Evolutionary conservation across 306 rosid species (phyloP), one percentile per base, ranked within the genome.

Genomic region (Astragalus glycyphyllos): DNA sequence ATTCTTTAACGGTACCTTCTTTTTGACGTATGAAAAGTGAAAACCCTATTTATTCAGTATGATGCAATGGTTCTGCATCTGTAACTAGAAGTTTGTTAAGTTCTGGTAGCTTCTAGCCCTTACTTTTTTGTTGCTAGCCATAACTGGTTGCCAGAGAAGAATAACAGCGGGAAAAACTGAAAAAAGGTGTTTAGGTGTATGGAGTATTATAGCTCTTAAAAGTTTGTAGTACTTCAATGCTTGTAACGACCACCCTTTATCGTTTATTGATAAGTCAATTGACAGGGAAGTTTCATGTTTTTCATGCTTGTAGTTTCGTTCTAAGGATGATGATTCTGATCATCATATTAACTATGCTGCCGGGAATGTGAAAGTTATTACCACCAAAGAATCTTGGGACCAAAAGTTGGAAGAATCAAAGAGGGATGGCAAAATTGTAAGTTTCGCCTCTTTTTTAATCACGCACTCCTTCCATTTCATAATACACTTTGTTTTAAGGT

Each of bases 371-470:
- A 74, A 77, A 74, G 85, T 91, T 74, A 84, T 94, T 79, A 84
- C 87, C 76, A 84, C 92, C 71, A 65, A 65, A 72, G 99, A 94
- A 82, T 42, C 79, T 51, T 94, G 99, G 99, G 95, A 91, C 16
- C 87, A 83, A 78, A 87, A 87, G 84, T 7, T 94, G 87, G 95
- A 78, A 82, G 97, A 94, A 87, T 97, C 99, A 65, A 83, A 57
- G 70, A 89, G 69, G 83, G 92, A 80, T 58, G 97, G 88, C 58
- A 89, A 81, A 81, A 77, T 85, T 65, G 99, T 94, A 86, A 86
- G 97, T 79, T 76, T 68, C 26, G 37, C 6, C 31, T 50, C 55
- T 14, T 55, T 62, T 20, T 20, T n/a, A n/a, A n/a, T n/a, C n/a
- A n/a, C n/a, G n/a, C n/a, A n/a, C n/a, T n/a, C n/a, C n/a, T n/a